Percentiles rank a stretch among this genome's conserved stretches.
These are phyloP conservation scores for Xylariales sp. DNA, from an alignment of 2,329 filamentous ascomycete genomes.

Conservation along the genomic window DNA sequence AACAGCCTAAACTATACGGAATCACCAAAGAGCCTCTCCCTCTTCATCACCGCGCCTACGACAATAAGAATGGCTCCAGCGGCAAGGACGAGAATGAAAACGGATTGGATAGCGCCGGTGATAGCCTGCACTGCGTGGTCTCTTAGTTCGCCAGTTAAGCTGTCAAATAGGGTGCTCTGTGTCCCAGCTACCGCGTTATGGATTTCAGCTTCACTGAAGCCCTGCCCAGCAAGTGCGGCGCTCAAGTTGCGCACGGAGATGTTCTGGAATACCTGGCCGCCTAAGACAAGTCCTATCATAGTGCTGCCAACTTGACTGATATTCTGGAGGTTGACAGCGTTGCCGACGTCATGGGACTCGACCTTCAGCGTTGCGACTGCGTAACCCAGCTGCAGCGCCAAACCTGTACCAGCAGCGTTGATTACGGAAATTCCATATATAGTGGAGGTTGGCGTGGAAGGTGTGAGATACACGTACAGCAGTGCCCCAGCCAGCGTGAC, in stretches of 20 bases:
- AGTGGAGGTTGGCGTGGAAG: constrained; percentile 13
- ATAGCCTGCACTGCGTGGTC: constrained; percentile 25
- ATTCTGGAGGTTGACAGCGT: constrained; percentile 9
- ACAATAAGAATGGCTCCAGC: constrained; percentile 22
- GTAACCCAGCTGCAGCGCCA: constrained; percentile 24
- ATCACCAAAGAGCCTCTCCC: constrained; percentile 24
- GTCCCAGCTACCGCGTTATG: constrained; percentile 24
- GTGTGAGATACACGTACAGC: neutral
- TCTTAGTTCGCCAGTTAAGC: constrained; percentile 18
- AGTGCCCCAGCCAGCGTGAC: constrained; percentile 9
- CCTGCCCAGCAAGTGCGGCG: constrained; percentile 18
- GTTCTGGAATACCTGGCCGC: constrained; percentile 14
- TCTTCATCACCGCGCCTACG: constrained; percentile 18
- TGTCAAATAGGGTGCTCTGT: constrained; percentile 24
- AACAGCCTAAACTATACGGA: too few relatives aligned
- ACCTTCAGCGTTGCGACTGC: too few relatives aligned
- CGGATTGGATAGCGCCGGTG: constrained; percentile 10
- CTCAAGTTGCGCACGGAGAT: constrained; percentile 15
- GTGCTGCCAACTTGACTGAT: constrained; percentile 11
- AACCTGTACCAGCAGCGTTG: constrained; percentile 25
- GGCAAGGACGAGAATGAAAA: constrained; percentile 16
- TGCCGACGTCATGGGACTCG: constrained; percentile 7
- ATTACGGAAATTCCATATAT: constrained; percentile 30
- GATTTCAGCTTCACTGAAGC: constrained; percentile 22
- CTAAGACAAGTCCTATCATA: constrained; percentile 9